Evolutionary conservation across 495 filamentous ascomycete species (phyloP).

Genomic region (Cercophora scortea): DNA sequence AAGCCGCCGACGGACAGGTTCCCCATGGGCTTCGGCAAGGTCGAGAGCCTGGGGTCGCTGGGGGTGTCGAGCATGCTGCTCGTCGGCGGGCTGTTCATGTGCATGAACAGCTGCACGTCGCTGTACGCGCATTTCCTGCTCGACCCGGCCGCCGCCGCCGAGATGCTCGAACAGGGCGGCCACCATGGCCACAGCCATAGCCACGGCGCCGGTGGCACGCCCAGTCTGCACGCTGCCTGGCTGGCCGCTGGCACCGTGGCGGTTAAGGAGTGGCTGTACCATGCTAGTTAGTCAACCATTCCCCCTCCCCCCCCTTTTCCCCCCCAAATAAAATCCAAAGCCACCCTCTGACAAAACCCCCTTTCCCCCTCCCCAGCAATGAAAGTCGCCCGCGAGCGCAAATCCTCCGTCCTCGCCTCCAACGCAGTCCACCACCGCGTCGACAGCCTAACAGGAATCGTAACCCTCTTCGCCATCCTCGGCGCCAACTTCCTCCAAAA

Average conservation of each 20-base stretch:
- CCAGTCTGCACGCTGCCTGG: slow-evolving; percentile 91
- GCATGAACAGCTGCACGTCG: slow-evolving; percentile 63
- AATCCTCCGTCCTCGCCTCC: slow-evolving; percentile 91
- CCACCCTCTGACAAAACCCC: not conserved
- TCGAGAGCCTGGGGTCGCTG: slow-evolving; percentile 90
- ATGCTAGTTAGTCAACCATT: slow-evolving; percentile 64
- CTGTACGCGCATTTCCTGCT: slow-evolving; percentile 76
- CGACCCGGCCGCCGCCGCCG: slow-evolving; percentile 50
- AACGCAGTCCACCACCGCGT: slow-evolving; percentile 96
- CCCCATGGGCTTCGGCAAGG: slow-evolving; percentile 87
- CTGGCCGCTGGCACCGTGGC: slow-evolving; percentile 84
- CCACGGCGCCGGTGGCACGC: slow-evolving; percentile 58
- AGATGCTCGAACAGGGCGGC: slow-evolving; percentile 53
- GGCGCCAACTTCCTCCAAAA: slow-evolving; percentile 80
- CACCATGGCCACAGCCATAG: slow-evolving; percentile 52
- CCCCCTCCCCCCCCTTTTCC: not conserved
- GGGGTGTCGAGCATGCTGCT: slow-evolving; percentile 88
- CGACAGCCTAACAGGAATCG: slow-evolving; percentile 89
- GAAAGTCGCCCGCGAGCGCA: slow-evolving; percentile 90
- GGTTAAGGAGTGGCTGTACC: slow-evolving; percentile 94
- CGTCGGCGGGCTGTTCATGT: slow-evolving; percentile 84
- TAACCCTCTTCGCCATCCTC: slow-evolving; percentile 78
- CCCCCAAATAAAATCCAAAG: not conserved
- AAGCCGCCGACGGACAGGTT: slow-evolving; percentile 74
- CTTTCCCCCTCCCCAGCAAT: slow-evolving; percentile 53